A percentile compares a stretch with the other conserved stretches of the same genome.
Conservation (phyloP, 148 eudicot species). For the Vaccinium myrtillus region DNA sequence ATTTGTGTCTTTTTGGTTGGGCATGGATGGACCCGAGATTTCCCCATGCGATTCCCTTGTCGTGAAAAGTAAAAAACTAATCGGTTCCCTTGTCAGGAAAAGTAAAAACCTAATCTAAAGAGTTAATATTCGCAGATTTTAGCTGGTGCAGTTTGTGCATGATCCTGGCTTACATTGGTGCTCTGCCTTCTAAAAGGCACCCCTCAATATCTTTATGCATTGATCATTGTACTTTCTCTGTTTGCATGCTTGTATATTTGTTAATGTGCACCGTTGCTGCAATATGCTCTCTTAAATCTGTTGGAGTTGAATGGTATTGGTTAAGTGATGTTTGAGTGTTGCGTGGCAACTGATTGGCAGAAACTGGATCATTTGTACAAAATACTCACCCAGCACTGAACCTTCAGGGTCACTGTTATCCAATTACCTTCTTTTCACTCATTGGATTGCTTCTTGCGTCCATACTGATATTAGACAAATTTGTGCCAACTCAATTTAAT, state of each 20-base stretch:
- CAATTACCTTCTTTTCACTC: background rate
- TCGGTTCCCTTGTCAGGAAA: background rate
- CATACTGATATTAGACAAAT: background rate
- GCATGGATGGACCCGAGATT: background rate
- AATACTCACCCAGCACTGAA: background rate
- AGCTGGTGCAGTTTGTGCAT: constrained; percentile 1
- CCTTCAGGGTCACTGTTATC: background rate
- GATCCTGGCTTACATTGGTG: background rate
- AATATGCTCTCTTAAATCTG: background rate
- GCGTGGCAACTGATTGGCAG: background rate
- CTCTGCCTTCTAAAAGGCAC: background rate
- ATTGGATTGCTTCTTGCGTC: background rate
- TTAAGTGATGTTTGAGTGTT: background rate
- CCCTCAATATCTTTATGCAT: too few relatives aligned
- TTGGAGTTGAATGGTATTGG: background rate
- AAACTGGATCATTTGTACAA: background rate
- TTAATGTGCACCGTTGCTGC: background rate
- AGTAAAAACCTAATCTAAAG: too few relatives aligned
- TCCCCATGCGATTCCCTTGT: too few relatives aligned
- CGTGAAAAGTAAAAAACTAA: too few relatives aligned
- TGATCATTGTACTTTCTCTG: background rate
- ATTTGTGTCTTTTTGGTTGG: background rate
- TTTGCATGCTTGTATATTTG: background rate
- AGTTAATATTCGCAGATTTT: background rate
- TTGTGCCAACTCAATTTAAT: background rate